Evolutionary conservation across 1,139 yeast genomes (phyloP).

Genomic region (Eremothecium gossypii): DNA sequence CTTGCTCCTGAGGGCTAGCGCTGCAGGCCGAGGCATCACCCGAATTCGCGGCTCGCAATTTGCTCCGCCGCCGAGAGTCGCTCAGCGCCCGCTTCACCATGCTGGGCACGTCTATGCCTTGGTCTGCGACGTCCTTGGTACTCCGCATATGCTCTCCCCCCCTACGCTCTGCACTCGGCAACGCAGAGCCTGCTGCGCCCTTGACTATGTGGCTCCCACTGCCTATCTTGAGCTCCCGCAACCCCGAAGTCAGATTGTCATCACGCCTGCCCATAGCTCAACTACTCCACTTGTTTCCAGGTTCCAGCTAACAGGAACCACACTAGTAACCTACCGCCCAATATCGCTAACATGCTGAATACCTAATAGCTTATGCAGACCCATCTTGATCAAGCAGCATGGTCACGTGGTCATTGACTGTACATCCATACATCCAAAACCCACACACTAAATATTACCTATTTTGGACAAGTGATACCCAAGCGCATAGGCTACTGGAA

Average conservation of each 20-base stretch:
- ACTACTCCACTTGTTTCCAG: too few species aligned
- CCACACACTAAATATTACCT: too few species aligned
- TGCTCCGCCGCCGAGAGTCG: neutral
- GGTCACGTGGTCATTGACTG: too few species aligned
- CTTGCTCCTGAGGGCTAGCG: neutral
- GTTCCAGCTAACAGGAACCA: too few species aligned
- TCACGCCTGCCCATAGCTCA: neutral
- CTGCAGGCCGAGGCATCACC: neutral
- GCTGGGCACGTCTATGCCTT: neutral
- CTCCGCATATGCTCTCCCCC: neutral
- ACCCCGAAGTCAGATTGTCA: neutral
- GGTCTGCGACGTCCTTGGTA: neutral
- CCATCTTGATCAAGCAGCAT: too few species aligned
- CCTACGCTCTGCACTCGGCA: neutral
- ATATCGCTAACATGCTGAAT: too few species aligned
- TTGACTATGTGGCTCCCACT: neutral
- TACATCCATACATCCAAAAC: too few species aligned
- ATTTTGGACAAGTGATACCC: too few species aligned
- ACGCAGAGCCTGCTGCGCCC: neutral
- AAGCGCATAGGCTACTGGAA: too few species aligned
- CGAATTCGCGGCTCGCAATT: neutral
- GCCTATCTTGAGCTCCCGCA: slow-evolving; percentile 3
- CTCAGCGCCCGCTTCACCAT: neutral
- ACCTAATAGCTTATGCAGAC: too few species aligned
- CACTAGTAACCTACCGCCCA: too few species aligned